Percentiles rank a stretch among this genome's conserved stretches.
Conservation (phyloP, 179 eudicot genomes). For the Pouteria campechiana region DNA sequence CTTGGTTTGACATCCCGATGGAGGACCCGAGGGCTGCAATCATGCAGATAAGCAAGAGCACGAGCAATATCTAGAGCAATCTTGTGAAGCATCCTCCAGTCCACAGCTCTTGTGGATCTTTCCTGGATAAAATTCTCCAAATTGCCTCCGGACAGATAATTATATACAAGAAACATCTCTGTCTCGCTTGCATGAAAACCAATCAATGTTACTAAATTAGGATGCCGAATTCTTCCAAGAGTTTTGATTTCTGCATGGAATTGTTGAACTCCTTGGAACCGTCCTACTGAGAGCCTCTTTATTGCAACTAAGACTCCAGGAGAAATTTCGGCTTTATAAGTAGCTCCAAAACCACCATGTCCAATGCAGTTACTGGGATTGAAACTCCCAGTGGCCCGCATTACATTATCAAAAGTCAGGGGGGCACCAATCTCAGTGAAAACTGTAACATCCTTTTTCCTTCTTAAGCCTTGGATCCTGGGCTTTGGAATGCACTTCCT, state of each 20-base stretch:
- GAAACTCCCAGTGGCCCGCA: slow-evolving; percentile 45
- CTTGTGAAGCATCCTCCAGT: slow-evolving; percentile 55
- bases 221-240: slow-evolving; percentile 44
- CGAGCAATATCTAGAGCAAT: slow-evolving; percentile 52
- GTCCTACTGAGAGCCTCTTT: slow-evolving; percentile 42
- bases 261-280: slow-evolving; percentile 54
- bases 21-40: slow-evolving; percentile 51
- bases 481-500: slow-evolving; percentile 34
- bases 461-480: slow-evolving; percentile 20
- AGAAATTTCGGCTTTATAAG: slow-evolving; percentile 50
- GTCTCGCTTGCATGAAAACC: slow-evolving; percentile 50
- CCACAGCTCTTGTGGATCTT: slow-evolving; percentile 34
- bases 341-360: slow-evolving; percentile 53
- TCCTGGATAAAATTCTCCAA: slow-evolving; percentile 52
- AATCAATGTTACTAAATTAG: slow-evolving; percentile 43
- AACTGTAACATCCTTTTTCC: slow-evolving; percentile 40
- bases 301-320: slow-evolving; percentile 41
- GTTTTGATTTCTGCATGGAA: slow-evolving; percentile 55
- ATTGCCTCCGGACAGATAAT: slow-evolving; percentile 50
- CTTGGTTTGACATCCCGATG: slow-evolving; percentile 62
- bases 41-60: slow-evolving; percentile 52
- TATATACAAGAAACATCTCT: slow-evolving; percentile 56
- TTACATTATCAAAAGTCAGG: slow-evolving; percentile 41
- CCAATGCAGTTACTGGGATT: slow-evolving; percentile 53
- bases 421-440: slow-evolving; percentile 40